These are phyloP conservation scores for Rhododendron vialii DNA, from an alignment of 148 eudicot species.

Conservation along the genomic window DNA sequence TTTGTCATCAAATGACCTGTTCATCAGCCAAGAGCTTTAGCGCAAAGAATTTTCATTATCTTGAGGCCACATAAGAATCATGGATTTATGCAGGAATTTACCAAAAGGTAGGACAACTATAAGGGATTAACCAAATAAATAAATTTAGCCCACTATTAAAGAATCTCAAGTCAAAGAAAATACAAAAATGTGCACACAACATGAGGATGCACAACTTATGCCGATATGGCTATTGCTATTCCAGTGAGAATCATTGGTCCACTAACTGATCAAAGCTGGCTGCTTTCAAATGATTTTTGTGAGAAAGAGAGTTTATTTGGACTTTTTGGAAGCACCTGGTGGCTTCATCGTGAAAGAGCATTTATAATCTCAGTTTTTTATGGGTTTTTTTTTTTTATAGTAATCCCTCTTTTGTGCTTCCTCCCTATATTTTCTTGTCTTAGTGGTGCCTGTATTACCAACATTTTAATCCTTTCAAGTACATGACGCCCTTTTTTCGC, in stretches of 20 bases:
- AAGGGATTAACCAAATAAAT: not conserved
- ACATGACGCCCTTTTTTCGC: not conserved
- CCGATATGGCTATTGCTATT: not conserved
- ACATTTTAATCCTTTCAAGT: not conserved
- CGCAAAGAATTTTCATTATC: not conserved
- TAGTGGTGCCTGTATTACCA: not conserved
- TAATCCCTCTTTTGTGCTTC: not conserved
- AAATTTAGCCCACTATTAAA: not conserved
- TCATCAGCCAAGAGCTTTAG: not conserved
- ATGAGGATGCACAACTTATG: not conserved
- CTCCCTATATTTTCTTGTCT: not conserved
- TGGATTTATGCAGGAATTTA: not conserved
- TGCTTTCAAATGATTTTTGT: not conserved
- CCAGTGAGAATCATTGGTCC: not conserved
- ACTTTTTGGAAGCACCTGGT: not conserved
- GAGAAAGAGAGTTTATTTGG: not conserved
- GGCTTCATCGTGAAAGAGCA: not conserved
- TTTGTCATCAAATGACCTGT: constrained; percentile 63
- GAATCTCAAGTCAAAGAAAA: not conserved
- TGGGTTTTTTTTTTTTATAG: not conserved
- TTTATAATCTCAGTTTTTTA: not conserved
- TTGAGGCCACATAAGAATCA: not conserved
- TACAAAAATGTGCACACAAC: not conserved
- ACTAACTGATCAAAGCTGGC: not conserved
- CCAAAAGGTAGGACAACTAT: not conserved